Evolutionary conservation across 768 basidiomycete species (phyloP), one percentile per base, ranked within the genome.

Genomic region (Solioccasus polychromus): DNA sequence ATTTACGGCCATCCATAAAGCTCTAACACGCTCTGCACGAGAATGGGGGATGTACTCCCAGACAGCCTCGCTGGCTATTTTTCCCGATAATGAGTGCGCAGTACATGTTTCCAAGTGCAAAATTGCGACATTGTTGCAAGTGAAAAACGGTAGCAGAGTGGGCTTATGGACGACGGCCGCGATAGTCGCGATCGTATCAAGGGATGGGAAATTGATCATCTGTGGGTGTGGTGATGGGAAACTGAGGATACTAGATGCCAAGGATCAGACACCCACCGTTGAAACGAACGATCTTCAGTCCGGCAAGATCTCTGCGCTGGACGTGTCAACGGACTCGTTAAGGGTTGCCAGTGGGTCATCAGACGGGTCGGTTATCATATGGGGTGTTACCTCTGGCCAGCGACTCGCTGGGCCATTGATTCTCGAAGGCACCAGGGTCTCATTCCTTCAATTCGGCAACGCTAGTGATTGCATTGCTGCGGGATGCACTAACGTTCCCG

Each of bases 361-460:
- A 36, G 44, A 48, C 10, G 47, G 47, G 35, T 46, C 36, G 1
- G 32, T 47, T 10, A 28, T 47, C 20, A 14, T 49, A n/a, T 49
- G 44, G 48, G 23, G 17, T 11, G 5, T n/a, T 29, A 4, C 31
- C 14, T 19, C 31, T 5, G 37, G 37, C 20, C n/a, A 35, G 8
- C 48, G 31, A 34, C 25, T 39, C 23, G 37, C 25, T 28, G 26
- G 8, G 14, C 36, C 38, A 6, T 35, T 35, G 14, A 23, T n/a
- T 17, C 32, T 47, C 32, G 31, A 28, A n/a, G n/a, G n/a, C n/a
- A n/a, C n/a, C n/a, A 35, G 24, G 20, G 10, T 49, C 36, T 28
- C 31, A n/a, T n/a, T n/a, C n/a, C n/a, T n/a, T n/a, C n/a, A n/a
- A n/a, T n/a, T n/a, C n/a, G n/a, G n/a, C n/a, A n/a, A n/a, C n/a